These are phyloP conservation scores for Pseudognaphalium luteoalbum DNA, from an alignment of 129 eudicot genomes.

Conservation along the genomic window DNA sequence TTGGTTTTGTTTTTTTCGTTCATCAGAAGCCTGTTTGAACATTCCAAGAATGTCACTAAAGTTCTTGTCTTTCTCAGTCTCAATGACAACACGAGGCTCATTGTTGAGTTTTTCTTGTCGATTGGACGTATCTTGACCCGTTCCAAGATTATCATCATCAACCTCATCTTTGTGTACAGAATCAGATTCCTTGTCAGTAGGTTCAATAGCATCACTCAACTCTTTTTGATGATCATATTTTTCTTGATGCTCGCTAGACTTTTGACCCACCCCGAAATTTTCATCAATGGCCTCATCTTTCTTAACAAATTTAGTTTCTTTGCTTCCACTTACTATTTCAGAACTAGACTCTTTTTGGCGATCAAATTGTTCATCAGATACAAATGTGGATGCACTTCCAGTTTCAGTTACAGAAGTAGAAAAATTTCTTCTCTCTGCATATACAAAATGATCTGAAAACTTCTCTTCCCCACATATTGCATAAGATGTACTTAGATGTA, in stretches of 20 bases:
- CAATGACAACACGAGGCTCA: conserved; percentile 22
- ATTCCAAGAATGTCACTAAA: conserved; percentile 38
- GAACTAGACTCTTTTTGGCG: neutral
- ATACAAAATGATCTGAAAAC: conserved; percentile 8
- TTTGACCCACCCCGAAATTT: conserved; percentile 11
- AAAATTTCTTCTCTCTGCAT: conserved; percentile 30
- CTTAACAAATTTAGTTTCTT: conserved; percentile 20
- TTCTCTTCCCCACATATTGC: conserved; percentile 30
- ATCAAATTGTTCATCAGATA: conserved; percentile 14
- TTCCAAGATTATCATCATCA: conserved; percentile 26
- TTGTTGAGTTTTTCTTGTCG: conserved; percentile 20
- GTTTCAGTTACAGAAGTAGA: neutral
- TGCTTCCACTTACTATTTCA: conserved; percentile 7
- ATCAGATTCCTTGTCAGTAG: conserved; percentile 14
- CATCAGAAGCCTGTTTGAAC: conserved; percentile 30
- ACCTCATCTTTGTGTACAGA: conserved; percentile 23
- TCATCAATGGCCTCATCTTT: conserved; percentile 18
- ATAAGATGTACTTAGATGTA: conserved; percentile 4
- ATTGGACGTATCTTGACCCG: conserved; percentile 7
- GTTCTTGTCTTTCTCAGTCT: conserved; percentile 26
- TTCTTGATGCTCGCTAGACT: conserved; percentile 17
- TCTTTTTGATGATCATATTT: conserved; percentile 9
- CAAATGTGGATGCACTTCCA: conserved; percentile 6
- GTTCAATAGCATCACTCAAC: conserved; percentile 14
- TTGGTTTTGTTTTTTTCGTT: conserved; percentile 21